Base-by-base conservation (phyloP, 106 monocot species). In the Dactylorhiza incarnata region DNA sequence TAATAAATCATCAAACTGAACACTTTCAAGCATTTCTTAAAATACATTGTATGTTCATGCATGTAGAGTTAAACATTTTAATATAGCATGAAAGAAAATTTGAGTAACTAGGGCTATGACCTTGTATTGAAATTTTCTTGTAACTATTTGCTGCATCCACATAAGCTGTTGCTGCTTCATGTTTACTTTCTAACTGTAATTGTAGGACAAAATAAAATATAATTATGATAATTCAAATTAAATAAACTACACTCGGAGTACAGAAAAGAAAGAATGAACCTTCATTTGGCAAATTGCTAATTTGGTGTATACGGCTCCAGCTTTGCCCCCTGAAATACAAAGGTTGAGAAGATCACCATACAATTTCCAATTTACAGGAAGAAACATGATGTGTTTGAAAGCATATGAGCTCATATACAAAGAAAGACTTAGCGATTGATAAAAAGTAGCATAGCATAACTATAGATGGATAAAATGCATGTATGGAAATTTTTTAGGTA, bases 121-220 rank as follows among this genome's bases (percentile, higher is more conserved):
- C 91, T 85, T 83, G 75, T 71, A 63, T 9, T 22, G 88, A 88
- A 61, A 74, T 74, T 79, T 91, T 91, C 79, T 91, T 91, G 81
- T 84, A 91, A 80, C 88, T 83, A 22, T 91, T 91, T 76, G 87
- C 85, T 37, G 91, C 91, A 79, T 91, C 85, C 4, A 91, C 85
- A 75, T 85, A 88, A 56, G 91, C 76, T 75, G 85, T 76, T 15
- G 91, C 91, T 13, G 91, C 91, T 74, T 91, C 91, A 84, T 85
- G 87, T 70, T 85, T 91, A 83, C 88, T 91, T 48, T 91, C 91
- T 58, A 81, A 67, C 91, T 91, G 73, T 43, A 80, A 25, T 76
- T 55, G 7, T 2, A 49, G 43, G 24, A 49, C 53, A 72, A 23
- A 25, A 2, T 43, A 59, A n/a, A 48, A 55, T 48, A 15, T 6